A percentile compares a stretch with the other conserved stretches of the same genome.
phyloP scores from a whole-genome alignment of 768 basidiomycete species.

The Boletellus sp. region DNA sequence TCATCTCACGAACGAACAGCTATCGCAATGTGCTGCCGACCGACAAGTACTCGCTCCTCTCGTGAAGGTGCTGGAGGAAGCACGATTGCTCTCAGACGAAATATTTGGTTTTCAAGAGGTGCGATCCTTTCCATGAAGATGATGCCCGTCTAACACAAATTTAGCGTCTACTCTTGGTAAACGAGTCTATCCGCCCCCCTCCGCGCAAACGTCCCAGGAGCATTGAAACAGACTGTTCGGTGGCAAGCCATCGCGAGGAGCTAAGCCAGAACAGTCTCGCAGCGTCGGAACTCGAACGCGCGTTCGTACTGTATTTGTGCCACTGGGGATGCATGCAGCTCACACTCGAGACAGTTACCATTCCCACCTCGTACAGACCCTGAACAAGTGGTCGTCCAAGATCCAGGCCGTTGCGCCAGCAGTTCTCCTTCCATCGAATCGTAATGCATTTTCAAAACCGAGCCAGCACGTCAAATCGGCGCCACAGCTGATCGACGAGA shows the following conservation, averaged over 20 bases:
- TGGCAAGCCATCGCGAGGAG: constrained; percentile 16
- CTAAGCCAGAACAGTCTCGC: constrained; percentile 43
- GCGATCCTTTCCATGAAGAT: constrained; percentile 11
- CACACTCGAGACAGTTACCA: constrained; percentile 46
- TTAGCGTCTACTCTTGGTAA: constrained; percentile 45
- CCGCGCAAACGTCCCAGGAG: constrained; percentile 57
- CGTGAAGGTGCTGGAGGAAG: constrained; percentile 55
- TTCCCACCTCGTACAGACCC: constrained; percentile 67
- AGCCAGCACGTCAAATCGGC: constrained; percentile 58
- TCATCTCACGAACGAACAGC: constrained; percentile 29
- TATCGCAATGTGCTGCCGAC: constrained; percentile 24
- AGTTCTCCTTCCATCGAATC: constrained; percentile 63
- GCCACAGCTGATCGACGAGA: constrained; percentile 75
- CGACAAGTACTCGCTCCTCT: constrained; percentile 45
- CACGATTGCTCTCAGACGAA: constrained; percentile 59
- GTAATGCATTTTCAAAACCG: constrained; percentile 63
- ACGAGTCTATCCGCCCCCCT: constrained; percentile 46
- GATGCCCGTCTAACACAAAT: constrained; percentile 15
- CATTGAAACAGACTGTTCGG: constrained; percentile 18
- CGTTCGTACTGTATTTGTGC: constrained; percentile 37
- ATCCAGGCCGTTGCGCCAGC: constrained; percentile 89
- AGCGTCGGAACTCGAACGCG: constrained; percentile 45
- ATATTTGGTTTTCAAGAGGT: constrained; percentile 70
- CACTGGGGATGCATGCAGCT: constrained; percentile 1
- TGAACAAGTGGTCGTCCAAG: constrained; percentile 94